Evolutionary conservation across 2,329 filamentous ascomycete species (phyloP).

Genomic region (Ophiostoma himal-ulmi): DNA sequence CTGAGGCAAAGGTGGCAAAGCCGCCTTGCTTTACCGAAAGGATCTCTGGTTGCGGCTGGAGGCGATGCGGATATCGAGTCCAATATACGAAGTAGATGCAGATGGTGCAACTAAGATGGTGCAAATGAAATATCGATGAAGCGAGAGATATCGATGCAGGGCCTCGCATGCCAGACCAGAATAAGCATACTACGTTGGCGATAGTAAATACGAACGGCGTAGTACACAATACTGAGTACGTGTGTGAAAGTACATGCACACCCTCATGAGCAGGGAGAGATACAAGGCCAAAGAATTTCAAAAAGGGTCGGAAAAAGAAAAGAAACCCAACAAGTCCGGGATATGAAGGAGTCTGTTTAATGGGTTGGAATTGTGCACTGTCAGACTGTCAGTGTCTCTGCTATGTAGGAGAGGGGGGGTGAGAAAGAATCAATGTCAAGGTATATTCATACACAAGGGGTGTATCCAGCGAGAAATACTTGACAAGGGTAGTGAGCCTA

Average conservation of each 20-base stretch:
- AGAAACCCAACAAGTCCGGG: not conserved
- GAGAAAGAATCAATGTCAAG: not conserved
- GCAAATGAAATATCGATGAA: not conserved
- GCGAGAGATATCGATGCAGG: not conserved
- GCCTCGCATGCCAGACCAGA: not conserved
- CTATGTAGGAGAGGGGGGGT: not conserved
- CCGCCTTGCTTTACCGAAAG: not conserved
- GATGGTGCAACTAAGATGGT: not conserved
- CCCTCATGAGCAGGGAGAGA: not conserved
- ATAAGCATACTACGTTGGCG: not conserved
- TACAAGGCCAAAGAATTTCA: not conserved
- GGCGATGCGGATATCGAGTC: not conserved
- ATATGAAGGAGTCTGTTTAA: not conserved
- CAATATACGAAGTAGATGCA: not conserved
- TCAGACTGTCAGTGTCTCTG: too few species aligned
- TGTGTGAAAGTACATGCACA: not conserved
- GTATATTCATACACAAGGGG: not conserved
- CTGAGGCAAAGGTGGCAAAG: not conserved
- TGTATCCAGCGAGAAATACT: not conserved
- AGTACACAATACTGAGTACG: not conserved
- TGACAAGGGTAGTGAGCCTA: not conserved
- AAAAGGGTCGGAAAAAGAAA: not conserved
- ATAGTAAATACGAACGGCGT: not conserved
- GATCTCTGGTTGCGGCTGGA: constrained; percentile 1
- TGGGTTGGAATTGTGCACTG: not conserved